A percentile compares a stretch with the other conserved stretches of the same genome.
phyloP scores from a whole-genome alignment of 2,329 filamentous ascomycete genomes.

The Chrysosporium keratinophilum region DNA sequence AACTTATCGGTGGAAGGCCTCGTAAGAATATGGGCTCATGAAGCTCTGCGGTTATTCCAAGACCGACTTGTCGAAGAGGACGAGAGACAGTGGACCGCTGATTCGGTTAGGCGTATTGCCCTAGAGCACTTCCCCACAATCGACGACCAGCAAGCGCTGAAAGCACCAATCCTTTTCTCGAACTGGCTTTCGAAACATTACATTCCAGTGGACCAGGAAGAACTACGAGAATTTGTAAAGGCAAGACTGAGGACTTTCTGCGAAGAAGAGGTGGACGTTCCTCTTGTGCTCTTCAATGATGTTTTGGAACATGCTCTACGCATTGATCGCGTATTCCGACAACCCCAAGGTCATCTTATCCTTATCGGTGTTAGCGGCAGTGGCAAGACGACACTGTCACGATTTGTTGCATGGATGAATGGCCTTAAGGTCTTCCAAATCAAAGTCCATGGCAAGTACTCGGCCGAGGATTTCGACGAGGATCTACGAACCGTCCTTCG shows the following conservation, averaged over 20 bases:
- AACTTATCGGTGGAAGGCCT: slow-evolving; percentile 79
- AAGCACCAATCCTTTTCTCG: slow-evolving; percentile 91
- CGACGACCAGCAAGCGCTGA: slow-evolving; percentile 76
- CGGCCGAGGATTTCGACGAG: slow-evolving; percentile 95
- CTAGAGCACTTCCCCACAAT: slow-evolving; percentile 91
- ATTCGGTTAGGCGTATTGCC: slow-evolving; percentile 75
- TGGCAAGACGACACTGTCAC: slow-evolving; percentile 94
- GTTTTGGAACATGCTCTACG: slow-evolving; percentile 95
- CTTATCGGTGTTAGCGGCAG: slow-evolving; percentile 96
- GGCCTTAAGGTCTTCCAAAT: slow-evolving; percentile 98
- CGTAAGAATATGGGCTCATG: slow-evolving; percentile 95
- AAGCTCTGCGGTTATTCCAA: slow-evolving; percentile 90
- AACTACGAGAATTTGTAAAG: slow-evolving; percentile 93
- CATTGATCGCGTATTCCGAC: slow-evolving; percentile 96
- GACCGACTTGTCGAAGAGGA: slow-evolving; percentile 92
- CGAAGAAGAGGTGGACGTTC: slow-evolving; percentile 97
- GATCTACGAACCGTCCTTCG: slow-evolving; percentile 89
- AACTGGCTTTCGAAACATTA: slow-evolving; percentile 99
- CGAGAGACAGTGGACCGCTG: slow-evolving; percentile 89
- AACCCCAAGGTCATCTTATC: slow-evolving; percentile 95
- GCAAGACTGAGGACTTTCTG: slow-evolving; percentile 96
- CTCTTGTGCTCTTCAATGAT: slow-evolving; percentile 97
- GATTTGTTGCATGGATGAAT: slow-evolving; percentile 99
- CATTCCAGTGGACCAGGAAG: slow-evolving; percentile 87
- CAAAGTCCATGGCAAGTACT: slow-evolving; percentile 98